Evolutionary conservation across 371 early-diverging fungal species (phyloP).

Genomic region (Haplosporangium sp.): DNA sequence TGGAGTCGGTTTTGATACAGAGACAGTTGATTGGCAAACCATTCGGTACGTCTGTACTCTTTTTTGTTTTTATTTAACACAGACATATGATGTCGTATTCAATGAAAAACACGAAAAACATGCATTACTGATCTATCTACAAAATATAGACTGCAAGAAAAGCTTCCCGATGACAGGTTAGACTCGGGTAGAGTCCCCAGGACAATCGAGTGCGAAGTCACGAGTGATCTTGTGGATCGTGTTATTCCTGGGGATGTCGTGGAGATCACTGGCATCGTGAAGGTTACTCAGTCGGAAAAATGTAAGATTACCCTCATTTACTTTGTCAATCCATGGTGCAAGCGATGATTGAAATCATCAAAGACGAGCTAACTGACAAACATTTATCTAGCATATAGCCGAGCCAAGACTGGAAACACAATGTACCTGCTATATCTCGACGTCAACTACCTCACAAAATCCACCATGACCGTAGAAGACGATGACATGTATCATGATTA

Average conservation of each 20-base stretch:
- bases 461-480: constrained; percentile 56
- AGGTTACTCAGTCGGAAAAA: constrained; percentile 72
- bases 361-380: background rate
- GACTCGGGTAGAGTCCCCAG: constrained; percentile 97
- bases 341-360: no score
- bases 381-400: constrained; percentile 69
- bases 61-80: background rate
- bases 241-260: constrained; percentile 99
- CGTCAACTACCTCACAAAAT: constrained; percentile 69
- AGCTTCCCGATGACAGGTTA: constrained; percentile 74
- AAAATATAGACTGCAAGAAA: constrained; percentile 71
- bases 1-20: constrained; percentile 59
- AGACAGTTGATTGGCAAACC: constrained; percentile 76
- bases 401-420: constrained; percentile 77
- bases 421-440: constrained; percentile 77
- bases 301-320: constrained; percentile 19
- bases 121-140: background rate
- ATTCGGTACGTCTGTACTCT: constrained; percentile 56
- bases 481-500: constrained; percentile 49
- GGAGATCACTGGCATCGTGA: constrained; percentile 91
- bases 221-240: constrained; percentile 95
- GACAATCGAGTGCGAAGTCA: constrained; percentile 94
- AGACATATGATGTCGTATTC: background rate
- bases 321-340: no score
- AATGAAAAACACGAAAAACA: background rate